phyloP scores from a whole-genome alignment of 208 protist species.

The Trypanosoma mega region DNA sequence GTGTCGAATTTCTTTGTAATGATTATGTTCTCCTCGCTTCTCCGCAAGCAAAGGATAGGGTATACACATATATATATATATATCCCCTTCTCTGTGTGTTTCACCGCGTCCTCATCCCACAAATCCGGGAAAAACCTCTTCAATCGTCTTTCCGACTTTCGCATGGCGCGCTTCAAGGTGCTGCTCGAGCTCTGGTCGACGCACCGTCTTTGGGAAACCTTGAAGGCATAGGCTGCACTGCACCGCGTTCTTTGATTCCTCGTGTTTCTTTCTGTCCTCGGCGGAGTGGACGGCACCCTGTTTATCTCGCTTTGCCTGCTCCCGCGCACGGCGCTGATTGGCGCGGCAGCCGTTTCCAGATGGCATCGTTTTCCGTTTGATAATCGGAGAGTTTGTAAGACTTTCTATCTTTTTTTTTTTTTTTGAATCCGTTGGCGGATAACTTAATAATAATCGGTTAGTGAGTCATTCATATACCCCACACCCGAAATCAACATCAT shows the following conservation, averaged over 20 bases:
- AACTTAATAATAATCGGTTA: constrained; percentile 3
- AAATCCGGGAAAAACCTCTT: constrained; percentile 62
- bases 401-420: constrained; percentile 9
- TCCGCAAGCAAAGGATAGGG: too few species aligned
- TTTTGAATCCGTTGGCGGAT: constrained; percentile 6
- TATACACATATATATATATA: too few species aligned
- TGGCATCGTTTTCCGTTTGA: too few species aligned
- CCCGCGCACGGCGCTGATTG: constrained; percentile 62
- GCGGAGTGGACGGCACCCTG: constrained; percentile 42
- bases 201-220: constrained; percentile 74
- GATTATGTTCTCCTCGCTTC: too few species aligned
- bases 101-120: constrained; percentile 19
- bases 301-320: constrained; percentile 42
- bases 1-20: too few species aligned
- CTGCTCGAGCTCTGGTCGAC: constrained; percentile 67
- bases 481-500: neutral
- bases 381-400: too few species aligned
- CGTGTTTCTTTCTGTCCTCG: constrained; percentile 74
- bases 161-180: constrained; percentile 65
- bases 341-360: constrained; percentile 76
- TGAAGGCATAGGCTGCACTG: constrained; percentile 77
- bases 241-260: constrained; percentile 69
- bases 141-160: constrained; percentile 55
- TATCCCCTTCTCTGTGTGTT: too few species aligned
- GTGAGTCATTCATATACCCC: neutral